Evolutionary conservation across 2,329 filamentous ascomycete species (phyloP), one percentile per base, ranked within the genome.

Genomic region (Plectosphaerella sp.): DNA sequence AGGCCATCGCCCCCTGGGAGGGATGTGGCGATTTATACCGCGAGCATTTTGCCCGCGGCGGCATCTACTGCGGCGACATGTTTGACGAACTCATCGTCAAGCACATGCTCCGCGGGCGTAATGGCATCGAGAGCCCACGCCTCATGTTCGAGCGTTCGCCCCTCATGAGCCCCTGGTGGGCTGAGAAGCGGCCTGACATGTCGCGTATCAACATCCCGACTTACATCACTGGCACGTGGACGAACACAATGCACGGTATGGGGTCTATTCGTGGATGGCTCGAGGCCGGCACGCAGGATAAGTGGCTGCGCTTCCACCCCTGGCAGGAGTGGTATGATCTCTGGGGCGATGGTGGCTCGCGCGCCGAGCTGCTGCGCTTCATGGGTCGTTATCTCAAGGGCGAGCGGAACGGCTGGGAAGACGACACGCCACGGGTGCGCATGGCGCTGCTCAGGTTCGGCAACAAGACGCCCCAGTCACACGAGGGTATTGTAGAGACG

Each of bases 351-450:
- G 45, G 33, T 15, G 33, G 25, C 14, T 16, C 25, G 22, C 22
- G 22, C 5, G 60, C 67, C 1, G 73, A 77, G 49, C 63, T 78
- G 1, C 54, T 62, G 7, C 51, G 55, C 1, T 79, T 75, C 61
- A 78, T 78, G 50, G 75, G 78, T 49, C 60, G 58, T 3, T 80
- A 72, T 52, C 62, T 78, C 15, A 73, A 71, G 33, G 69, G 63
- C 0, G 61, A 64, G 1, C 53, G 72, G 1, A 79, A 78, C 51
- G 71, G 59, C 6, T 78, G 73, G 73, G 69, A 73, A 37, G 62
- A 66, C 4, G 11, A 11, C 37, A 78, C 74, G 1, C 70, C 74
- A 0, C 61, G 58, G 24, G 70, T 78, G 1, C 66, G 74, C 5
- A 70, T 67, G 61, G 66, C 72, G 4, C 57, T 68, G 2, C 59